Evolutionary conservation across 1,139 yeast species (phyloP), one percentile per base, ranked within the genome.

Genomic region (Kodamaea sp.): DNA sequence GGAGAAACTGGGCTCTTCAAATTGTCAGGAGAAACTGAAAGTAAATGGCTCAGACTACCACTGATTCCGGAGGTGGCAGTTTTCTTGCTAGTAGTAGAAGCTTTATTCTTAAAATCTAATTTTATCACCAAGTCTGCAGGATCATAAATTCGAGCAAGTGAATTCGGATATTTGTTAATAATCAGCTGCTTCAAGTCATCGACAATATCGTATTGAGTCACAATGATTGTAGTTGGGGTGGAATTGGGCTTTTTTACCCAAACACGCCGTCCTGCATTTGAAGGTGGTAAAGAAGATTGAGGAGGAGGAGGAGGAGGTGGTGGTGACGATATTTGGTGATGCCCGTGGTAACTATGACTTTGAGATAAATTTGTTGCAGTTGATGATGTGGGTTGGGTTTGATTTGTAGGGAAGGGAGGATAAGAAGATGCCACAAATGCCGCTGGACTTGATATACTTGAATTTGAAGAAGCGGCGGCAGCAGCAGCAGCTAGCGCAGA

Each of bases 171-270:
- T 52, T 82, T 83, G 40, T 63, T 65, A 36, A 79, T 57, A 0
- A 85, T 71, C 40, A 76, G 68, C 22, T 71, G 63, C 53, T 86
- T 87, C 50, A 87, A 65, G 55, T 87, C 95, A 55, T 87, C 95
- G 5, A 86, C 73, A 2, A 86, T 66, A 48, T 82, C 87, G 24
- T 58, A 53, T 22, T 74, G 74, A 24, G 65, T 63, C 2, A 83
- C 80, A 39, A 67, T 55, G 4, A 86, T 63, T 1, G 94, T 79
- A 0, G 95, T 86, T 5, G 95, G 84, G 1, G 76, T 72, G 3
- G 82, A 78, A 27, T 70, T 68, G 0, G 72, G 68, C 34, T 78
- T 65, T 42, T 66, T 73, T 7, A 85, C 80, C 95, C 95, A 85
- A 0, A 84, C 73, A 40, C 94, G 49, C 39, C 60, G 27, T 45